These are phyloP conservation scores for Xylariales sp. DNA, from an alignment of 2,329 filamentous ascomycete species.

Conservation along the genomic window DNA sequence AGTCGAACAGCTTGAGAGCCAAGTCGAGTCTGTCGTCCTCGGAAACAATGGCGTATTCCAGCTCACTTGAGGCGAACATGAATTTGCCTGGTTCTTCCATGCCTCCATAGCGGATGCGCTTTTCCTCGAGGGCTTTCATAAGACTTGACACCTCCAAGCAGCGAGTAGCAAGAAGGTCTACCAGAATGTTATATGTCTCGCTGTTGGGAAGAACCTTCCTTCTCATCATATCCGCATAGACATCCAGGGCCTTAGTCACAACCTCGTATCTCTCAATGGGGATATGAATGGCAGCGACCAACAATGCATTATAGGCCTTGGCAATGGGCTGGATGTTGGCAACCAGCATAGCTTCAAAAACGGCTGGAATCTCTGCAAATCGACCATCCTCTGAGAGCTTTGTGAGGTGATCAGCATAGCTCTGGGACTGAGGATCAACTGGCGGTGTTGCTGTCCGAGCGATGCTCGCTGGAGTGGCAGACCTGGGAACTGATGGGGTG, in stretches of 20 bases:
- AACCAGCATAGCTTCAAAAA: constrained; percentile 86
- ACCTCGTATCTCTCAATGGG: constrained; percentile 76
- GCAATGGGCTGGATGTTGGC: constrained; percentile 77
- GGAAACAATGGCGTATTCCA: constrained; percentile 78
- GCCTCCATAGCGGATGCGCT: constrained; percentile 71
- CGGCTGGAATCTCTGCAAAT: constrained; percentile 82
- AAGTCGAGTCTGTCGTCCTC: constrained; percentile 86
- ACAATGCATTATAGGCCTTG: constrained; percentile 85
- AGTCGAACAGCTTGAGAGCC: constrained; percentile 80
- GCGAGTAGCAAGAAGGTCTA: constrained; percentile 75
- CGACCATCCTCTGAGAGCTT: constrained; percentile 67
- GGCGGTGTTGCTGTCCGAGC: constrained; percentile 58
- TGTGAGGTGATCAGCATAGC: constrained; percentile 74
- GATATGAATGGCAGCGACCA: constrained; percentile 79
- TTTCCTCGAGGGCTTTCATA: constrained; percentile 72
- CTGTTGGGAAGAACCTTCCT: constrained; percentile 77
- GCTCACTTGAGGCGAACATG: constrained; percentile 77
- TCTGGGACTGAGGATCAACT: constrained; percentile 59
- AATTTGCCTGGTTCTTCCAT: constrained; percentile 67
- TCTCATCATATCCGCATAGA: constrained; percentile 94
- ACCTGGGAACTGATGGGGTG: constrained; percentile 35
- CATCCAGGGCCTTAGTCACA: constrained; percentile 85
- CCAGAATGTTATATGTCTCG: constrained; percentile 82
- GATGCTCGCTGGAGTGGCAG: constrained; percentile 39
- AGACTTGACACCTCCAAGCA: constrained; percentile 73